Evolutionary conservation across 441 rosid genomes (phyloP).

Genomic region (Geranium incanum): DNA sequence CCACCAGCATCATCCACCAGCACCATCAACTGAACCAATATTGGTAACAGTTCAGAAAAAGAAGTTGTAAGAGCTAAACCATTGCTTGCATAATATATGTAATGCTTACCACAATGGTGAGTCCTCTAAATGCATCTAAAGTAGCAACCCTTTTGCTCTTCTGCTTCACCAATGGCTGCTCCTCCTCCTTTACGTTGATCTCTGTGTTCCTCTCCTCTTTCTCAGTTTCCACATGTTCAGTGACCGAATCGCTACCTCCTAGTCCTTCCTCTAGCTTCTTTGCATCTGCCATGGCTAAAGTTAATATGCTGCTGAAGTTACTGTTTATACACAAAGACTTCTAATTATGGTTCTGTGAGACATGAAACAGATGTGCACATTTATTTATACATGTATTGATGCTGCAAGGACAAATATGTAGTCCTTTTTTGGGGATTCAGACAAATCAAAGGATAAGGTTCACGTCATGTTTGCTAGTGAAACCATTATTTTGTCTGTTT

Average conservation of each 20-base stretch:
- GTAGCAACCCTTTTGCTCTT: conserved; percentile 55
- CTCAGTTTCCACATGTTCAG: conserved; percentile 2
- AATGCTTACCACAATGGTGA: conserved; percentile 46
- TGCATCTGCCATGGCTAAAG: conserved; percentile 37
- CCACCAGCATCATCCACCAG: conserved; percentile 55
- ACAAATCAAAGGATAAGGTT: conserved; percentile 15
- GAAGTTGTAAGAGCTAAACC: background rate
- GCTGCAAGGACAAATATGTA: background rate
- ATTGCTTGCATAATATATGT: background rate
- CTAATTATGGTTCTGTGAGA: no score
- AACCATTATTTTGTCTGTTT: background rate
- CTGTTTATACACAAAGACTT: background rate
- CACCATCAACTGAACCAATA: conserved; percentile 43
- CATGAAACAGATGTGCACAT: background rate
- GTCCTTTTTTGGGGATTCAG: background rate
- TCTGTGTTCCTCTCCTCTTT: conserved; percentile 19
- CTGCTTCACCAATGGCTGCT: conserved; percentile 27
- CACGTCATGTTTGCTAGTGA: background rate
- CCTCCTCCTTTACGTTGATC: conserved; percentile 16
- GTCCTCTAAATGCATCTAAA: conserved; percentile 65
- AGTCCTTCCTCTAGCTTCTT: conserved; percentile 49
- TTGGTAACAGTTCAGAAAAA: background rate
- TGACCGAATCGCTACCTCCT: background rate
- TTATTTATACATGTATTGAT: background rate
- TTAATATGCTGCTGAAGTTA: background rate